Conservation (phyloP, 768 basidiomycete species). For the Pleurotus pulmonarius region DNA sequence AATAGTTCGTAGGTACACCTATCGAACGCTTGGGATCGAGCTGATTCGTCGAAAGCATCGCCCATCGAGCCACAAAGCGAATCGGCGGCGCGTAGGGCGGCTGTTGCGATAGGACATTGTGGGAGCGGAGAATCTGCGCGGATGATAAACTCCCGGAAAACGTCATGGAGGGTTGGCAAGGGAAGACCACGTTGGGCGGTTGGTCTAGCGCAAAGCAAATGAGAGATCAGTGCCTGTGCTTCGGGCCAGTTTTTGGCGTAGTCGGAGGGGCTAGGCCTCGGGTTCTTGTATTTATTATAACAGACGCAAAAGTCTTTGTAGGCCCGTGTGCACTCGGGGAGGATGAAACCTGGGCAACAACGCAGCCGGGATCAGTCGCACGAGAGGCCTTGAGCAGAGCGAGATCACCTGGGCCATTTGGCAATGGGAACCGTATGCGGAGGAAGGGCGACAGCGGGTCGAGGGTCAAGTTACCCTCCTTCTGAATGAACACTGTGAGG, state of each 20-base stretch:
- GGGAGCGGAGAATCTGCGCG: not conserved
- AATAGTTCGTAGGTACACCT: not conserved
- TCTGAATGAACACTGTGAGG: too few relatives aligned
- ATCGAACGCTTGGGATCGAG: not conserved
- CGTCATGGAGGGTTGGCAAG: not conserved
- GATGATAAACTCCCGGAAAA: not conserved
- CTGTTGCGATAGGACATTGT: not conserved
- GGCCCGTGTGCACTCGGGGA: too few relatives aligned
- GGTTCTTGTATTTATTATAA: too few relatives aligned
- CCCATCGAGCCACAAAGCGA: slow-evolving; percentile 2
- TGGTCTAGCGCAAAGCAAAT: slow-evolving; percentile 1
- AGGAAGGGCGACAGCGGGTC: too few relatives aligned
- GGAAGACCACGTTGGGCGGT: not conserved
- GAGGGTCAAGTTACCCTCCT: too few relatives aligned
- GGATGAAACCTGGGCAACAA: too few relatives aligned
- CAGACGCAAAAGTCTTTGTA: too few relatives aligned
- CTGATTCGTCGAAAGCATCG: not conserved
- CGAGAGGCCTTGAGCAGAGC: too few relatives aligned
- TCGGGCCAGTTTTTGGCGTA: not conserved
- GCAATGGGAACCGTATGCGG: too few relatives aligned
- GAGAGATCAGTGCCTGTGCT: not conserved
- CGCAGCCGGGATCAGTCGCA: too few relatives aligned
- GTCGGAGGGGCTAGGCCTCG: not conserved
- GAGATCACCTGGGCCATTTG: too few relatives aligned
- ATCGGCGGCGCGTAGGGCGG: not conserved